Conservation (phyloP, 2,329 filamentous ascomycete species). For the Colletotrichum truncatum region DNA sequence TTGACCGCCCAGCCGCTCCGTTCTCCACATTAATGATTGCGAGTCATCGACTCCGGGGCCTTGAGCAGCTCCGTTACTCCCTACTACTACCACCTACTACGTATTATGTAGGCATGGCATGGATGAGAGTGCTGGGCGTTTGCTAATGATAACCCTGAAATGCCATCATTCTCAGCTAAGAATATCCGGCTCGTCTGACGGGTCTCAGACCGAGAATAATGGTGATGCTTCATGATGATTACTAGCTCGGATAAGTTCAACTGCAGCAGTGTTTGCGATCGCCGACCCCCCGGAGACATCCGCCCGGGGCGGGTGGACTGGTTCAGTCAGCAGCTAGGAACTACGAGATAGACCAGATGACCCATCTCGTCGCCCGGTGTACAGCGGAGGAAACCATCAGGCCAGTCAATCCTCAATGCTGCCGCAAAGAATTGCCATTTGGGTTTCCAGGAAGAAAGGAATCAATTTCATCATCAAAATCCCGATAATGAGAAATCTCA, state of each 20-base stretch:
- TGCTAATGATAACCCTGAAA: neutral
- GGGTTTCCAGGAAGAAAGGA: too few relatives aligned
- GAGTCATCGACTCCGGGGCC: conserved; percentile 1
- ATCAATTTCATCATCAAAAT: too few relatives aligned
- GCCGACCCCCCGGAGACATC: neutral
- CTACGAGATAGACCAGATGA: neutral
- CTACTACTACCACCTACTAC: too few relatives aligned
- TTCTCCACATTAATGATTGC: conserved; percentile 7
- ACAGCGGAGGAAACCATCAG: neutral
- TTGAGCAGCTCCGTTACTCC: neutral
- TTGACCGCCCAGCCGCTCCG: conserved; percentile 13
- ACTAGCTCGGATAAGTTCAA: neutral
- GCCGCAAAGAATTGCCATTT: too few relatives aligned
- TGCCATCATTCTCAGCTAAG: neutral
- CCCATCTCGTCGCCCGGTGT: neutral
- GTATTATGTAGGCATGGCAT: too few relatives aligned
- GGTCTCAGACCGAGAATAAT: neutral
- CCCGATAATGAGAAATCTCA: neutral
- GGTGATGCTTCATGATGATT: too few relatives aligned
- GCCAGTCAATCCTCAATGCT: too few relatives aligned
- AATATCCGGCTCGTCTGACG: neutral
- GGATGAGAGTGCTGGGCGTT: neutral
- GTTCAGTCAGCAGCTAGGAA: neutral
- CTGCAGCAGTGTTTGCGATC: neutral
- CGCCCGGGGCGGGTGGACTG: neutral